Percentiles rank a stretch among this genome's conserved stretches.
These are phyloP conservation scores for Ambrosiella xylebori DNA, from an alignment of 2,329 filamentous ascomycete species.

Conservation along the genomic window DNA sequence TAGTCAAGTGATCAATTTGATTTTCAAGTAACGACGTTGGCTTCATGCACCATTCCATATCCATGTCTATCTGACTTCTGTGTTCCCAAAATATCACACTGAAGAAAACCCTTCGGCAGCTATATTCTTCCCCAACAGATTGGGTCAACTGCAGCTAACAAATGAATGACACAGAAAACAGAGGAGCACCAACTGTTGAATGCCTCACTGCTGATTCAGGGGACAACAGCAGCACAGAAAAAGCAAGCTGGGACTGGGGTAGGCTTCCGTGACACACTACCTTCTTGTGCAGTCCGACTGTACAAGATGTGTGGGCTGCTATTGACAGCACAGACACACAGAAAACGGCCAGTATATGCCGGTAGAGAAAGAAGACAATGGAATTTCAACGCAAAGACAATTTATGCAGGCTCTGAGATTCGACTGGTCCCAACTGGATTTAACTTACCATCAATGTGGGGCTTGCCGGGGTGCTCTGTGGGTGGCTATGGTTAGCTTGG, in stretches of 20 bases:
- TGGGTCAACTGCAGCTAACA: background rate
- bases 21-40: too few relatives aligned
- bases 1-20: background rate
- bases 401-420: background rate
- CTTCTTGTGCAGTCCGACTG: too few relatives aligned
- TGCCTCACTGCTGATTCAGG: background rate
- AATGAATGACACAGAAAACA: background rate
- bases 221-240: background rate
- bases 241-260: too few relatives aligned
- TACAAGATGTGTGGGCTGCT: background rate
- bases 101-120: background rate
- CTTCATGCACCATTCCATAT: too few relatives aligned
- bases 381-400: background rate
- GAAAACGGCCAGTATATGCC: background rate
- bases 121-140: background rate
- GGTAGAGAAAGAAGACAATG: background rate
- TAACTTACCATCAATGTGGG: conserved; percentile 45
- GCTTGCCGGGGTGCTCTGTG: conserved; percentile 51
- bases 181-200: background rate
- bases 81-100: too few relatives aligned
- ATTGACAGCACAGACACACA: background rate
- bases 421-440: conserved; percentile 4
- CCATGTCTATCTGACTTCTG: too few relatives aligned
- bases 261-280: too few relatives aligned
- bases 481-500: conserved; percentile 21